Evolutionary conservation across 306 rosid genomes (phyloP).

Genomic region (Biancaea sappan): DNA sequence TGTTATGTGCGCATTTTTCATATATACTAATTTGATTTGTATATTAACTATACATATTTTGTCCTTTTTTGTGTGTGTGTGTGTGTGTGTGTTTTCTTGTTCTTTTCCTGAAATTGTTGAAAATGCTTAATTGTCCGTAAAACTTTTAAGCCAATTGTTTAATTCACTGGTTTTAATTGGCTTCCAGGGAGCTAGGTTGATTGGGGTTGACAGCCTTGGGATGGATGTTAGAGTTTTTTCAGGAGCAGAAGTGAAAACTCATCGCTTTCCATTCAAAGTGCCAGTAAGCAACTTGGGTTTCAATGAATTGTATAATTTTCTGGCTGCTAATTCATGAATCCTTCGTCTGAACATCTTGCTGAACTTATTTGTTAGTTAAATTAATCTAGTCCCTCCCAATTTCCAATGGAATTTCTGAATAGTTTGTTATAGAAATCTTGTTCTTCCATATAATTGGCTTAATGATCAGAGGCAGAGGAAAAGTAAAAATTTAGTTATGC

Average conservation of each 20-base stretch:
- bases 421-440: neutral
- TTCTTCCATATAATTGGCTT: neutral
- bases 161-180: conserved; percentile 30
- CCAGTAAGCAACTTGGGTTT: conserved; percentile 57
- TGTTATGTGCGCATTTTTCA: neutral
- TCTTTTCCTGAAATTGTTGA: neutral
- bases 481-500: neutral
- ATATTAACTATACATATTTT: neutral
- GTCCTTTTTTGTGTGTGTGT: neutral
- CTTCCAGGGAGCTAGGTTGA: conserved; percentile 77
- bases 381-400: neutral
- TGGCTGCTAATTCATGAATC: conserved; percentile 6
- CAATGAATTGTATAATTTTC: conserved; percentile 18
- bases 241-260: conserved; percentile 75
- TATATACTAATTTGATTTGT: neutral
- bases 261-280: conserved; percentile 85
- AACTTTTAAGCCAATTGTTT: conserved; percentile 18
- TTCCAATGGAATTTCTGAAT: conserved; percentile 13
- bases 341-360: neutral
- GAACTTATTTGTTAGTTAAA: conserved; percentile 13
- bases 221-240: conserved; percentile 77
- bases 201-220: conserved; percentile 93
- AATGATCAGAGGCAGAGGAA: neutral
- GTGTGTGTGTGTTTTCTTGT: too few relatives aligned
- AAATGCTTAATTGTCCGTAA: neutral